phyloP scores from a whole-genome alignment of 2,329 filamentous ascomycete genomes.

The Fusarium sp. region DNA sequence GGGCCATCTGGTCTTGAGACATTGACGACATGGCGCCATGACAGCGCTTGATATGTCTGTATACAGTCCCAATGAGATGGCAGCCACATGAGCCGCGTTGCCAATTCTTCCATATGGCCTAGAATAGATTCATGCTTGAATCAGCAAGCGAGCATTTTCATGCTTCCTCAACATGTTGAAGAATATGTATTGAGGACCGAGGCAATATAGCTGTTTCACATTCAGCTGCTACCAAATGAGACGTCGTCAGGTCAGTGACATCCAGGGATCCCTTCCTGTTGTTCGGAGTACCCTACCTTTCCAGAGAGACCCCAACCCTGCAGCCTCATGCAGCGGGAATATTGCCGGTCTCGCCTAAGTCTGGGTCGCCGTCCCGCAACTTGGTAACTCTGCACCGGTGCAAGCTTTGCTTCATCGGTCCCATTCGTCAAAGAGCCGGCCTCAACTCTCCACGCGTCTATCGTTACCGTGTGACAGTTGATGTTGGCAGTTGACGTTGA shows the following conservation, averaged over 20 bases:
- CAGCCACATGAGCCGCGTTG: background rate
- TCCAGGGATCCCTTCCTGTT: slow-evolving; percentile 22
- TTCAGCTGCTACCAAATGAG: slow-evolving; percentile 38
- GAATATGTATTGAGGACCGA: slow-evolving; percentile 6
- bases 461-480: background rate
- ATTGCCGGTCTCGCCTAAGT: slow-evolving; percentile 41
- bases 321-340: slow-evolving; percentile 33
- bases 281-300: slow-evolving; percentile 12
- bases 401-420: background rate
- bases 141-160: background rate
- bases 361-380: slow-evolving; percentile 20
- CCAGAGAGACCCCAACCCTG: slow-evolving; percentile 23
- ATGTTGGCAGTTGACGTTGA: background rate
- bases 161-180: slow-evolving; percentile 1
- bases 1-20: background rate
- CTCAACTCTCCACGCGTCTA: background rate
- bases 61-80: background rate
- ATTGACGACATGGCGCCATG: slow-evolving; percentile 9
- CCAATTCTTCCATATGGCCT: background rate
- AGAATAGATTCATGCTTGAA: background rate
- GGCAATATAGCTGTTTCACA: slow-evolving; percentile 36
- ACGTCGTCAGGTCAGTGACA: slow-evolving; percentile 27
- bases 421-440: slow-evolving; percentile 16
- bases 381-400: slow-evolving; percentile 13
- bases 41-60: background rate